Evolutionary conservation across 2,329 filamentous ascomycete species (phyloP).

Genomic region (Trichoderma breve): DNA sequence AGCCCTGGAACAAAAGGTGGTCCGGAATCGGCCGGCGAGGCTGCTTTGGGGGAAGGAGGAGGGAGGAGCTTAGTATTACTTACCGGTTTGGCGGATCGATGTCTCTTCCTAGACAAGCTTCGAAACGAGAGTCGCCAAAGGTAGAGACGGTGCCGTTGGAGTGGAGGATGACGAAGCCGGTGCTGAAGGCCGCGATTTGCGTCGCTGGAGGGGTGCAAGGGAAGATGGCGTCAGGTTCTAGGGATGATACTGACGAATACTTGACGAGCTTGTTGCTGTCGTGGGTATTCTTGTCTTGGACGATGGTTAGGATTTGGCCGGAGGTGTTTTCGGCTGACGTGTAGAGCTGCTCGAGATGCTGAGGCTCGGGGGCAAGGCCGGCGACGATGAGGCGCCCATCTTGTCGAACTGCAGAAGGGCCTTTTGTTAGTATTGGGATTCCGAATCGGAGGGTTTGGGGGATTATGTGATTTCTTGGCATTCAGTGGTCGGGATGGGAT

Average conservation of each 20-base stretch:
- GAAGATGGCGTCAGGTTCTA: conserved; percentile 24
- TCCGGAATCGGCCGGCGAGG: neutral
- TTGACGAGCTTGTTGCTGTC: conserved; percentile 22
- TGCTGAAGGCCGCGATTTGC: conserved; percentile 48
- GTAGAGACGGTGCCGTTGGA: conserved; percentile 47
- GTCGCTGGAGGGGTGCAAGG: conserved; percentile 28
- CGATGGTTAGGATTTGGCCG: conserved; percentile 22
- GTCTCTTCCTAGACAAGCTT: conserved; percentile 54
- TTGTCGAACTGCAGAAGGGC: conserved; percentile 24
- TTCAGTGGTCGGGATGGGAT: neutral
- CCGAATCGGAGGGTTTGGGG: neutral
- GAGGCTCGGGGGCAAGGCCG: conserved; percentile 21
- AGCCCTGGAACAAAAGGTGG: neutral
- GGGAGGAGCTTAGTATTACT: conserved; percentile 7
- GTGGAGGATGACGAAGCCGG: conserved; percentile 49
- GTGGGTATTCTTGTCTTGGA: neutral
- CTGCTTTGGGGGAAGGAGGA: neutral
- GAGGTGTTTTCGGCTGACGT: conserved; percentile 22
- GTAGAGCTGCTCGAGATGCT: conserved; percentile 1
- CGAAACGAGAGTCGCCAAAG: conserved; percentile 59
- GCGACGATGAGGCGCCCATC: conserved; percentile 26
- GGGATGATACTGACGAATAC: conserved; percentile 26
- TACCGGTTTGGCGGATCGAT: conserved; percentile 37
- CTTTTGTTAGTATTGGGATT: neutral
- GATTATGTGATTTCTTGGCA: neutral